A percentile compares a stretch with the other conserved stretches of the same genome.
Conservation (phyloP, 768 basidiomycete genomes). For the Porphyrellus cyaneotinctus region DNA sequence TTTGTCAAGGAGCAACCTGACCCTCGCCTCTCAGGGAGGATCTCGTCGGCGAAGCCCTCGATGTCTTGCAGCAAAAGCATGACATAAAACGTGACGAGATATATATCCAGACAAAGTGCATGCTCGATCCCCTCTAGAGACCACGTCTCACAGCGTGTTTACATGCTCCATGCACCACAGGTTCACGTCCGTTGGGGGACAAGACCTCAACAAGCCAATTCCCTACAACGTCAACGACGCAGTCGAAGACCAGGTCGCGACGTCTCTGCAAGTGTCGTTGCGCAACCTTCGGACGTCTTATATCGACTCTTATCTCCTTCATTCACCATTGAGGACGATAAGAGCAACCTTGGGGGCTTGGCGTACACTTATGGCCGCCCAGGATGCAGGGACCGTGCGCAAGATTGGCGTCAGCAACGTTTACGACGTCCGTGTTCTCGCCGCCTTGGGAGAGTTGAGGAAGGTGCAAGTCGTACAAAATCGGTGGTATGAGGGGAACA, state of each 20-base stretch:
- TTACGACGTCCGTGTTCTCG: constrained; percentile 58
- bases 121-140: neutral
- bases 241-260: constrained; percentile 54
- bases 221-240: constrained; percentile 61
- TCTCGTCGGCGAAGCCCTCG: constrained; percentile 72
- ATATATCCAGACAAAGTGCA: constrained; percentile 78
- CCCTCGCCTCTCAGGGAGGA: constrained; percentile 53
- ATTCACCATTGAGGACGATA: constrained; percentile 62
- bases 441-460: constrained; percentile 47
- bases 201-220: constrained; percentile 63
- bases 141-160: neutral
- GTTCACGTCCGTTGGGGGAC: constrained; percentile 70
- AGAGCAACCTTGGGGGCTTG: constrained; percentile 68
- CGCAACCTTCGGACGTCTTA: constrained; percentile 66
- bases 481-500: constrained; percentile 79
- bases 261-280: constrained; percentile 63
- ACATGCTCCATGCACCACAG: constrained; percentile 33
- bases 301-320: constrained; percentile 75
- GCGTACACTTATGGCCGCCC: constrained; percentile 54
- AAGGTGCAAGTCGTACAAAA: constrained; percentile 77
- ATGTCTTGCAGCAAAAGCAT: constrained; percentile 50
- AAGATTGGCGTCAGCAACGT: constrained; percentile 75
- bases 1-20: neutral
- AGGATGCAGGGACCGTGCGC: constrained; percentile 60
- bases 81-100: constrained; percentile 64